A percentile compares a stretch with the other conserved stretches of the same genome.
Conservation (phyloP, 352 stramenopile genomes). For the Phytophthora kernoviae region DNA sequence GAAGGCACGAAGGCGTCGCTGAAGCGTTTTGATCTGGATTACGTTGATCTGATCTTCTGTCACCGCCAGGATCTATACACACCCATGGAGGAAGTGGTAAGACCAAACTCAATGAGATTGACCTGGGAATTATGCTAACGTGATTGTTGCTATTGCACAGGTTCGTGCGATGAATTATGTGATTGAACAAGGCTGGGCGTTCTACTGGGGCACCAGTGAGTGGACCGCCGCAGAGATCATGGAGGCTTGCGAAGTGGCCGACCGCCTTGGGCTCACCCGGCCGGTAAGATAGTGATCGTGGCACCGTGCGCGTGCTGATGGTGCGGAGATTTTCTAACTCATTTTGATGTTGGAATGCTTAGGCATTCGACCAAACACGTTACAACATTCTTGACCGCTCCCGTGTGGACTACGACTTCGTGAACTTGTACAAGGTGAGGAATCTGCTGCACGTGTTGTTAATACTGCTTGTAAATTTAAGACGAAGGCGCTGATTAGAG, state of each 20-base stretch:
- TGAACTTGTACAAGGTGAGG: constrained; percentile 47
- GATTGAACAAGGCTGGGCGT: constrained; percentile 21
- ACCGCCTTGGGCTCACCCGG: constrained; percentile 29
- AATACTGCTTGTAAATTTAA: background rate
- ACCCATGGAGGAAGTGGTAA: constrained; percentile 55
- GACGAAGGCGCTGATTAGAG: background rate
- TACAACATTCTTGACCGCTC: constrained; percentile 79
- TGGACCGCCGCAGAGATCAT: constrained; percentile 54
- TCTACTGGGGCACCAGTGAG: constrained; percentile 58
- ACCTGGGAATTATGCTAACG: background rate
- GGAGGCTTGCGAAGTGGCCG: constrained; percentile 41
- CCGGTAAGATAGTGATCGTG: constrained; percentile 13
- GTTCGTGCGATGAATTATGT: constrained; percentile 58
- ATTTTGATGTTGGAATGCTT: background rate
- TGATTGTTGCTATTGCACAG: background rate
- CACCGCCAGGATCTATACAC: constrained; percentile 48
- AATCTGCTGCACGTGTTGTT: background rate
- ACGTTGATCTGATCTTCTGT: constrained; percentile 57
- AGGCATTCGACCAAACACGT: constrained; percentile 63
- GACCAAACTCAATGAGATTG: background rate
- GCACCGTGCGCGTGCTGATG: background rate
- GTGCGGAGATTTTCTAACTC: background rate
- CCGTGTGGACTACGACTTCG: constrained; percentile 70
- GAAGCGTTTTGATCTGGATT: constrained; percentile 40
- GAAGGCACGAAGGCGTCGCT: constrained; percentile 41